Conservation (phyloP, 1,284 basidiomycete genomes). For the Wolfiporia cocos region DNA sequence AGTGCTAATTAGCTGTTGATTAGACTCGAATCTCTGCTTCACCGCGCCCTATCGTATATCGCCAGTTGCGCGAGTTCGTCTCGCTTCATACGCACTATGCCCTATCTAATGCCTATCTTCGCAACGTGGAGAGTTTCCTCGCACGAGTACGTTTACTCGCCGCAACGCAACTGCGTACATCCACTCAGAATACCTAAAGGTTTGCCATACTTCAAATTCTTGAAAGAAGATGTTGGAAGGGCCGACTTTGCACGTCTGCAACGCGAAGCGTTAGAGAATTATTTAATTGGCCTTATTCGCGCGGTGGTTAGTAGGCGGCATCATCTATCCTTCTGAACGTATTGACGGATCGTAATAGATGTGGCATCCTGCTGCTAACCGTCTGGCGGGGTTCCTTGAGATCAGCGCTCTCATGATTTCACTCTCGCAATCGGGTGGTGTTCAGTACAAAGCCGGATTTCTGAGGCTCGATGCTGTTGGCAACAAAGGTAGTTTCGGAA, state of each 20-base stretch:
- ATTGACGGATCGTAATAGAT: slow-evolving; percentile 49
- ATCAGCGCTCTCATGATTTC: slow-evolving; percentile 85
- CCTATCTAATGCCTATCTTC: slow-evolving; percentile 79
- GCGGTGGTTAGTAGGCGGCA: slow-evolving; percentile 62
- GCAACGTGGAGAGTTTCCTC: slow-evolving; percentile 84
- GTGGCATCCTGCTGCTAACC: slow-evolving; percentile 94
- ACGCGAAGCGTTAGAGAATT: slow-evolving; percentile 81
- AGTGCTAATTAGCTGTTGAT: no score
- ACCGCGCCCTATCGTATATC: slow-evolving; percentile 96
- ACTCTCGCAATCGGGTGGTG: slow-evolving; percentile 79
- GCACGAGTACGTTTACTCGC: slow-evolving; percentile 51
- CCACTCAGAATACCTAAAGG: slow-evolving; percentile 38
- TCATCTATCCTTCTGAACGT: slow-evolving; percentile 1
- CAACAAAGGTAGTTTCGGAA: slow-evolving; percentile 51
- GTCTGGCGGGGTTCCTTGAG: slow-evolving; percentile 92
- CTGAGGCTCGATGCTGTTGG: slow-evolving; percentile 52
- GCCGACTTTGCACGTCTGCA: slow-evolving; percentile 78
- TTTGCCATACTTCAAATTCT: slow-evolving; percentile 85
- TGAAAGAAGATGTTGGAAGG: slow-evolving; percentile 56
- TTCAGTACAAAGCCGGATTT: slow-evolving; percentile 88
- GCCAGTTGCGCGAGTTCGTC: slow-evolving; percentile 90
- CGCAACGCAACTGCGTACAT: neutral
- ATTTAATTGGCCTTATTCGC: slow-evolving; percentile 84
- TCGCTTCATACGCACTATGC: slow-evolving; percentile 90
- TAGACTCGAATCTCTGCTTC: no score